Base-by-base conservation (phyloP, 1,284 basidiomycete genomes). In the Moesziomyces sp. region DNA sequence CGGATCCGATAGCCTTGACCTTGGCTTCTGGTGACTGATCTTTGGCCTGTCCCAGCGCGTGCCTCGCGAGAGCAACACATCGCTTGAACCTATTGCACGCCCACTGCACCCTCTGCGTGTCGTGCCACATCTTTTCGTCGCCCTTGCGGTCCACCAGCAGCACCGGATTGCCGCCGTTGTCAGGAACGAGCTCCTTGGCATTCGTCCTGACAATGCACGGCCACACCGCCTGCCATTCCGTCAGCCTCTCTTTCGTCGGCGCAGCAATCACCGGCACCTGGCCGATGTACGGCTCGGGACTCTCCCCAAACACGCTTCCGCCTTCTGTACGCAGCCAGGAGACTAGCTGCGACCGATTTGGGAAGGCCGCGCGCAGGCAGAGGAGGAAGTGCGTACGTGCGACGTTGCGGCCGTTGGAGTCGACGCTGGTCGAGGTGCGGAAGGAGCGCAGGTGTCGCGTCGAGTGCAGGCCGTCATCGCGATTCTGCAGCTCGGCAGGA, bases 261-360 rank as follows among this genome's bases (percentile, higher is more conserved):
- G 94, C 94, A 7, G 90, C 87, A 9, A 88, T 87, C 23, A 86
- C 85, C 0, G 96, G 94, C 0, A 97, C 92, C 1, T 86, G 77
- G 2, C 88, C 80, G 1, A 86, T 82, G 78, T 91, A 76, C 19
- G 78, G 66, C 3, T 72, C 28, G 2, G 74, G 63, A 0, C 21
- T 0, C 0, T 51, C 45, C 1, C 66, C 72, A 23, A 74, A 74
- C 16, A 65, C 43, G 1, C 49, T 57, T 0, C 23, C 35, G 5
- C 46, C 55, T 30, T 52, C 38, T 0, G 23, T 5, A 10, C 9
- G 44, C 0, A 81, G 51, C 53, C 79, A 61, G 0, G 28, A 3
- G 11, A 70, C 21, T 6, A 81, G 65, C 3, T 30, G 44, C 1
- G 9, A 7, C 4, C 63, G 57, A 18, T 62, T 43, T 0, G 68